phyloP scores from a whole-genome alignment of 371 early-diverging fungal genomes.

The Entomophthora muscae region DNA sequence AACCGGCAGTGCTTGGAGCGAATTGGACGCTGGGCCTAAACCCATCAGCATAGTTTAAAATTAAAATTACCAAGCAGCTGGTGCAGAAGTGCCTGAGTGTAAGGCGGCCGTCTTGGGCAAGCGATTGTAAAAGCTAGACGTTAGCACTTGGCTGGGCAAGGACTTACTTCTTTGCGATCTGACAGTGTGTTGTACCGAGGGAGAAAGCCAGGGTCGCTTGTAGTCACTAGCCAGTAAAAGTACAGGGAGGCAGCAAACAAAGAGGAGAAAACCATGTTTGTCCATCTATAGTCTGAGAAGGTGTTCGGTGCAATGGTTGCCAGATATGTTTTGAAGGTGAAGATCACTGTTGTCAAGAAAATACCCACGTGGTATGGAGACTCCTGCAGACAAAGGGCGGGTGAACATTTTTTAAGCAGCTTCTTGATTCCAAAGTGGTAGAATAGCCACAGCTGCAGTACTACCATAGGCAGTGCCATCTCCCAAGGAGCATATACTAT shows the following conservation, averaged over 20 bases:
- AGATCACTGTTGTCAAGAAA: slow-evolving; percentile 64
- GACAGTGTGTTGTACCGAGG: slow-evolving; percentile 23
- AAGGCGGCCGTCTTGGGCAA: slow-evolving; percentile 48
- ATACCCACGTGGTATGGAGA: slow-evolving; percentile 74
- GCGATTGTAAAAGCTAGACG: slow-evolving; percentile 24
- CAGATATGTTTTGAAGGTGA: not conserved
- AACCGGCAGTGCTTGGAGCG: slow-evolving; percentile 95
- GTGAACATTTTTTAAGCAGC: slow-evolving; percentile 32
- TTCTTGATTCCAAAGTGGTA: slow-evolving; percentile 40
- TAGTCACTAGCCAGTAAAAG: slow-evolving; percentile 50
- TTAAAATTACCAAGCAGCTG: slow-evolving; percentile 36
- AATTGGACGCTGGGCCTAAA: slow-evolving; percentile 60
- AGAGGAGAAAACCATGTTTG: slow-evolving; percentile 37
- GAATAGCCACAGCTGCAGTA: slow-evolving; percentile 14
- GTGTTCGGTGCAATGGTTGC: not conserved
- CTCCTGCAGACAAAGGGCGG: slow-evolving; percentile 32
- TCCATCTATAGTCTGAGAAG: slow-evolving; percentile 22
- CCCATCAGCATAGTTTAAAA: not conserved
- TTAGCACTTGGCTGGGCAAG: not conserved
- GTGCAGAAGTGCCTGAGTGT: slow-evolving; percentile 67
- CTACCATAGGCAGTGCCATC: slow-evolving; percentile 42
- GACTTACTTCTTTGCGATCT: slow-evolving; percentile 18
- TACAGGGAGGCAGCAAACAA: slow-evolving; percentile 37
- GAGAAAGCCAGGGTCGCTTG: slow-evolving; percentile 70
- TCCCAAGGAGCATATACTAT: slow-evolving; percentile 28